Percentiles rank a stretch among this genome's conserved stretches.
Evolutionary conservation across 2,329 filamentous ascomycete genomes (phyloP).

Genomic region (Pseudocercospora macadamiae): DNA sequence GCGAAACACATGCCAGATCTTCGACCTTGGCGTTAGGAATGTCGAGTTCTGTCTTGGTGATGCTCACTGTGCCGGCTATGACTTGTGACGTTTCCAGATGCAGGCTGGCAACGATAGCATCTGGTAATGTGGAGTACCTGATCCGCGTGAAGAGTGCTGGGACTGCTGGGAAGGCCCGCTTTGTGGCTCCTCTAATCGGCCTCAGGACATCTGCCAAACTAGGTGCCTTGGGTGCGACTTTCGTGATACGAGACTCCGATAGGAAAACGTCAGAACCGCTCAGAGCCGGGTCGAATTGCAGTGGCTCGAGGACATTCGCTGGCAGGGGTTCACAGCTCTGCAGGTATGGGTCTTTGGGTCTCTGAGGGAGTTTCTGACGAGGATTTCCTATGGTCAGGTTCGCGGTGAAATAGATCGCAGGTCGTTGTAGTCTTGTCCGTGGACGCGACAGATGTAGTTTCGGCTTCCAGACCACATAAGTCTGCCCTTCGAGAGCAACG

Average conservation of each 20-base stretch:
- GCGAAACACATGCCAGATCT: slow-evolving; percentile 20
- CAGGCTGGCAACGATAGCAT: slow-evolving; percentile 33
- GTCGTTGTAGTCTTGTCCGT: slow-evolving; percentile 66
- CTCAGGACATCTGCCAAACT: slow-evolving; percentile 62
- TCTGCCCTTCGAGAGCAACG: slow-evolving; percentile 25
- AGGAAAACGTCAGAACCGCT: slow-evolving; percentile 61
- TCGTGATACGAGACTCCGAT: slow-evolving; percentile 73
- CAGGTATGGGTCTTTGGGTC: slow-evolving; percentile 65
- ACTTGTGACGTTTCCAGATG: slow-evolving; percentile 35
- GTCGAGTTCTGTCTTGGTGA: slow-evolving; percentile 62
- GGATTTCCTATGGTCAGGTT: slow-evolving; percentile 23
- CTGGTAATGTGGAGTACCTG: slow-evolving; percentile 66
- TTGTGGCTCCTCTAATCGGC: slow-evolving; percentile 66
- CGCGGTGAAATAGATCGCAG: slow-evolving; percentile 64
- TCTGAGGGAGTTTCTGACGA: slow-evolving; percentile 54
- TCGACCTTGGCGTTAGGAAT: slow-evolving; percentile 63
- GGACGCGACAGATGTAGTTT: slow-evolving; percentile 39
- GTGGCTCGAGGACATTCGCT: slow-evolving; percentile 76
- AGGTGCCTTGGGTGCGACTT: slow-evolving; percentile 69
- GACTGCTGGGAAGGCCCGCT: slow-evolving; percentile 65
- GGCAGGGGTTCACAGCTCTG: slow-evolving; percentile 69
- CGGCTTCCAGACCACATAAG: slow-evolving; percentile 35
- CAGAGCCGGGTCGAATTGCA: slow-evolving; percentile 62
- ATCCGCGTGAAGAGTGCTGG: slow-evolving; percentile 74
- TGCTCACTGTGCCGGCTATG: slow-evolving; percentile 48